Conservation (phyloP, 73 alveolate species). For the Urostyla sp. region DNA sequence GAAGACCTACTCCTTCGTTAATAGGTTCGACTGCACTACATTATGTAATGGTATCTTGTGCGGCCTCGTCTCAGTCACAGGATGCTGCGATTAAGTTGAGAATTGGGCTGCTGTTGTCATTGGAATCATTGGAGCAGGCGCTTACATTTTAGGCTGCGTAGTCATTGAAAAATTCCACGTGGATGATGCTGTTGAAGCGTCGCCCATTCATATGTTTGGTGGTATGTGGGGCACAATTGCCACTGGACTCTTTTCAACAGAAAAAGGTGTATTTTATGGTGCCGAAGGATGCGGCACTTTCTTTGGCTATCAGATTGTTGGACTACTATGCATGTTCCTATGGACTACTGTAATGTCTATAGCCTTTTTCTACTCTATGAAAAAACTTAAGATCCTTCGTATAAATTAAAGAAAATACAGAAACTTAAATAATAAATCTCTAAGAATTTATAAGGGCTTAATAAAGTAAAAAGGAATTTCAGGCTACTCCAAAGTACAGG, state of each 20-base stretch:
- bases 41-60: constrained; percentile 72
- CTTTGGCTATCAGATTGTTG: constrained; percentile 50
- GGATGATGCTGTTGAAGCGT: constrained; percentile 77
- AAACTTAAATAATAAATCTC: too few relatives aligned
- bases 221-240: constrained; percentile 71
- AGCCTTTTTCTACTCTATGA: constrained; percentile 1
- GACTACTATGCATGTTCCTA: constrained; percentile 24
- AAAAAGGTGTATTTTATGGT: constrained; percentile 32
- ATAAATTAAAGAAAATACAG: too few relatives aligned
- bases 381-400: constrained; percentile 9
- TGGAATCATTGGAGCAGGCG: constrained; percentile 58
- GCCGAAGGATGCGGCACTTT: constrained; percentile 27
- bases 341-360: constrained; percentile 30
- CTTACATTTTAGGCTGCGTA: constrained; percentile 15
- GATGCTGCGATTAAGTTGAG: constrained; percentile 55
- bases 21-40: constrained; percentile 50
- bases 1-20: background rate
- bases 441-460: too few relatives aligned
- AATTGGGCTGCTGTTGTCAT: constrained; percentile 59
- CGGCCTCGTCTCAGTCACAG: constrained; percentile 75
- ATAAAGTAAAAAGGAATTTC: too few relatives aligned
- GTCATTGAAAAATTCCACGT: constrained; percentile 46
- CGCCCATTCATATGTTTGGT: constrained; percentile 66
- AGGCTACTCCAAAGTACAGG: constrained; percentile 64
- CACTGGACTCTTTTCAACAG: constrained; percentile 55